Base-by-base conservation (phyloP, 2,329 filamentous ascomycete species). In the Aspergillus terreus region DNA sequence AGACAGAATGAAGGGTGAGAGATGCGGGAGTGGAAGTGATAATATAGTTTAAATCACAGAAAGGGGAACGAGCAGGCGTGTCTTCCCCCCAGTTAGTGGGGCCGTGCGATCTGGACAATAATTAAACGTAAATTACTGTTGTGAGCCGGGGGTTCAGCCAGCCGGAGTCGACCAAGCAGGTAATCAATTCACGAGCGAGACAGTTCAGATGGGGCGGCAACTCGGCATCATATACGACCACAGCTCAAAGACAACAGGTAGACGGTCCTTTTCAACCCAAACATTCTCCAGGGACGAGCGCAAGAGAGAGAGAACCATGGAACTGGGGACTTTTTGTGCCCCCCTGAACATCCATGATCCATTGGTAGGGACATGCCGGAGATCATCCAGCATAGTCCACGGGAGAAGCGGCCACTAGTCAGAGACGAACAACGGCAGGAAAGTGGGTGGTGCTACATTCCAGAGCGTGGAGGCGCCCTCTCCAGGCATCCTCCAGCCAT, bases 121-220 rank as follows among this genome's bases (percentile, higher is more conserved):
- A 59, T 58, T 54, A 53, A 58, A 53, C 49, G 48, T 49, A 55
- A 58, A 57, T 58, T 57, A 55, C 46, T 42, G 33, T 41, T 23
- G 23, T 6, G 23, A 23, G 23, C 23, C 23, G 23, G 23, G 23
- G 23, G 23, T 23, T 23, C 23, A 23, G 23, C 23, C 23, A 6
- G 19, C 19, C 19, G 19, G 19, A 19, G 19, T 19, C 19, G 19
- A 19, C 19, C 19, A 19, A 19, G 19, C 19, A 23, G 6, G 23
- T 23, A 23, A 23, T 23, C 23, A 23, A 30, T 30, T 30, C 27
- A 30, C 27, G 12, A 23, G 6, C 40, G 40, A 23, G 35, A 38
- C 35, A n/a, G 14, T n/a, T 14, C 35, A 6, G 17, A 17, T 23
- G 27, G 46, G 41, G 47, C 47, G 51, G 40, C 33, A 46, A 46